Base-by-base conservation (phyloP, 1,284 basidiomycete species). In the Phellopilus nigrolimitatus region DNA sequence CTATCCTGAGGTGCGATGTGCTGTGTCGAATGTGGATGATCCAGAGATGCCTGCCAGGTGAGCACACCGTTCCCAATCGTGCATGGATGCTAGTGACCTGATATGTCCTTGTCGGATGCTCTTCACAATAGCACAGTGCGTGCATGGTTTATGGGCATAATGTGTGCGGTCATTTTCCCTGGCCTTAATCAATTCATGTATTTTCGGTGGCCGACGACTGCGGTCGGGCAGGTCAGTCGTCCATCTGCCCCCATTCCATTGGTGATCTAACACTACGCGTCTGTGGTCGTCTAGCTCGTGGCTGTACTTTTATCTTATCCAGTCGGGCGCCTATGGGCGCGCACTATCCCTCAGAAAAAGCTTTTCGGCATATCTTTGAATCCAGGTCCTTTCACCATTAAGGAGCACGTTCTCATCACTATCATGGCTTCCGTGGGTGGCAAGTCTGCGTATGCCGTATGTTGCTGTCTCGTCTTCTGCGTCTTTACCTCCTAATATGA, bases 351-450 rank as follows among this genome's bases (percentile, higher is more conserved):
- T 4, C 49, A 53, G 13, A 59, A 59, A 55, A 57, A 37, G 8
- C 21, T 62, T 10, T 58, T 61, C 27, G 61, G 62, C 19, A 49
- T 59, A 25, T 55, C 56, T 19, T 51, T 65, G 22, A 65, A 65
- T 55, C 69, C 67, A 4, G 69, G 68, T 17, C 62, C 60, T 0
- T 71, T 69, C 62, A 68, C 63, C 54, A 53, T 59, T 47, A 62
- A 62, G 56, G 62, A 64, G 48, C 62, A 64, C 53, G 56, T 53
- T 21, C 44, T 62, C 19, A 55, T 62, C 27, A 57, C 58, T 43
- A 60, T 68, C 54, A 68, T 69, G 66, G 71, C 73, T 21, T 76
- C 71, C 57, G 68, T 64, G 15, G 58, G 54, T 25, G 58, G 59
- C 21, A 61, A 62, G 13, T 63, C 64, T 22, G 68, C 69, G 1